phyloP scores from a whole-genome alignment of 495 filamentous ascomycete genomes.

The Chaetomium fimeti region DNA sequence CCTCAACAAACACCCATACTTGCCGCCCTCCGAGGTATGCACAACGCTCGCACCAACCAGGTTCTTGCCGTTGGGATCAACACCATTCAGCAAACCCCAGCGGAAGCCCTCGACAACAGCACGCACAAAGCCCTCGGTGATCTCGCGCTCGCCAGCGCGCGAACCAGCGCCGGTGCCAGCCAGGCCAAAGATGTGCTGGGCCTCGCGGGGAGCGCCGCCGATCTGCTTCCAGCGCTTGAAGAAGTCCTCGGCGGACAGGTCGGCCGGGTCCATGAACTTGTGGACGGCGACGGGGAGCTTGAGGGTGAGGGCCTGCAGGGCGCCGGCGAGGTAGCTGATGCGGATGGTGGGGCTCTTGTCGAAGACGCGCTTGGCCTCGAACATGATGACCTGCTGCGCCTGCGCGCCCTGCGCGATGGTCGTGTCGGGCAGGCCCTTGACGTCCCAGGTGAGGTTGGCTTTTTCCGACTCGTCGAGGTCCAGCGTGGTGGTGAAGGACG shows the following conservation, averaged over 20 bases:
- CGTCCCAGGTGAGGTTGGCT: slow-evolving; percentile 71
- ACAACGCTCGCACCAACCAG: slow-evolving; percentile 90
- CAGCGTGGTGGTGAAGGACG: slow-evolving; percentile 89
- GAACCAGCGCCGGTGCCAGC: slow-evolving; percentile 44
- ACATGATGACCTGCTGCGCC: slow-evolving; percentile 91
- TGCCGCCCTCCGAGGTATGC: slow-evolving; percentile 78
- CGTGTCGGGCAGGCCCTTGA: slow-evolving; percentile 84
- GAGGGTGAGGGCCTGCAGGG: slow-evolving; percentile 87
- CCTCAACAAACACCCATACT: slow-evolving; percentile 89
- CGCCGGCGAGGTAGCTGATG: slow-evolving; percentile 89
- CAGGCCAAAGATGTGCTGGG: slow-evolving; percentile 78
- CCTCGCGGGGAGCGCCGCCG: slow-evolving; percentile 79
- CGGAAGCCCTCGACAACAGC: slow-evolving; percentile 73
- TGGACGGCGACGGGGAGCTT: slow-evolving; percentile 86
- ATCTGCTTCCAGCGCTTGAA: slow-evolving; percentile 99
- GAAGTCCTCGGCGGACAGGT: slow-evolving; percentile 83
- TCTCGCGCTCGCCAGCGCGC: slow-evolving; percentile 44
- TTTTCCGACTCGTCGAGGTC: slow-evolving; percentile 72
- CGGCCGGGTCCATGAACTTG: slow-evolving; percentile 93
- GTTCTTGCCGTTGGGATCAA: slow-evolving; percentile 89
- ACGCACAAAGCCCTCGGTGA: slow-evolving; percentile 59
- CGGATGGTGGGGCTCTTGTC: slow-evolving; percentile 83
- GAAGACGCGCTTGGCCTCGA: slow-evolving; percentile 81
- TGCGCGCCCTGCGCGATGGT: slow-evolving; percentile 71
- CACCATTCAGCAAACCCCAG: slow-evolving; percentile 80